phyloP scores from a whole-genome alignment of 2,329 filamentous ascomycete species.

The Ceratocystis ficicola region DNA sequence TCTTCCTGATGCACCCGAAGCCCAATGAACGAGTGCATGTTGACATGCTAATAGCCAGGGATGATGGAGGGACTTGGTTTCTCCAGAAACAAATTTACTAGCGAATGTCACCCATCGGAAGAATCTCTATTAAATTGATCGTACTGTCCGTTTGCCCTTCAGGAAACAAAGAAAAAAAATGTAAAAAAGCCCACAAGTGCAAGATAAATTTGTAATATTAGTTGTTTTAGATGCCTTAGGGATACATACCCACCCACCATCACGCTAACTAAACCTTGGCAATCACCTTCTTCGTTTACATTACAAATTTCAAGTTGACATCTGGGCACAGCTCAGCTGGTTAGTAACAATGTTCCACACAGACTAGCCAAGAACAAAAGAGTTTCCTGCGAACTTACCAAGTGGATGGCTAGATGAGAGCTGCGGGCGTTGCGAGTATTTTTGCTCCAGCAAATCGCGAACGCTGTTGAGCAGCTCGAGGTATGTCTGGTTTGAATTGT shows the following conservation, averaged over 20 bases:
- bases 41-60: neutral
- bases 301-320: conserved; percentile 22
- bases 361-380: neutral
- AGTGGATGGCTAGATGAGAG: conserved; percentile 91
- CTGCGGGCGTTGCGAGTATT: conserved; percentile 92
- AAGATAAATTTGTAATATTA: neutral
- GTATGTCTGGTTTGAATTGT: conserved; percentile 92
- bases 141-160: neutral
- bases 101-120: neutral
- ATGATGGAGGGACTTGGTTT: neutral
- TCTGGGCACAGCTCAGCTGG: neutral
- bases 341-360: neutral
- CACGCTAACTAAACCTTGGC: no score
- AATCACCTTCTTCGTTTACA: conserved; percentile 14
- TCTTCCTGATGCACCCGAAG: conserved; percentile 8
- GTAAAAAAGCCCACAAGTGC: no score
- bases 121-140: neutral
- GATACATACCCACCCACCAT: no score
- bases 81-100: neutral
- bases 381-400: conserved; percentile 45
- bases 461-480: conserved; percentile 92
- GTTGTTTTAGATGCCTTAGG: neutral
- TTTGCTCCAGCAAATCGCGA: conserved; percentile 71
- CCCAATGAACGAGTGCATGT: neutral
- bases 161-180: neutral